Percentiles rank a stretch among this genome's conserved stretches.
Conservation (phyloP, 306 rosid genomes). For the Senna tora region DNA sequence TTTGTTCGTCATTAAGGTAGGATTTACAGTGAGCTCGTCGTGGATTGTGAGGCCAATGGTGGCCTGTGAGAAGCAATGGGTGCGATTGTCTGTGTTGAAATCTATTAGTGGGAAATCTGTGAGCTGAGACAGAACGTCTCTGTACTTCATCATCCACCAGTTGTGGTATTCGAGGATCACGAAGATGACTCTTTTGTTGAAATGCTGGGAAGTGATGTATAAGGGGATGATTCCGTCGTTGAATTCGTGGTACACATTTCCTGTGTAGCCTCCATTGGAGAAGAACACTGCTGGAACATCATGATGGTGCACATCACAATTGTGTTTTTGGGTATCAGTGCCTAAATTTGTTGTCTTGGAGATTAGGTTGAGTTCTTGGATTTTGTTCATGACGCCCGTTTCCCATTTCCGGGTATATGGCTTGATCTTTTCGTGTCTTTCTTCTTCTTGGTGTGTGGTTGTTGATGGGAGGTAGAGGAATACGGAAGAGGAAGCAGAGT, state of each 20-base stretch:
- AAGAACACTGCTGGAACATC: conserved; percentile 90
- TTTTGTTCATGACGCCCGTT: conserved; percentile 67
- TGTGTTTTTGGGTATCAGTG: neutral
- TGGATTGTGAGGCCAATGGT: conserved; percentile 85
- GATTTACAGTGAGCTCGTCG: conserved; percentile 70
- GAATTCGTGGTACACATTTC: conserved; percentile 93
- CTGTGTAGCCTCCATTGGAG: conserved; percentile 95
- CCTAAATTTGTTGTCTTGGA: conserved; percentile 47
- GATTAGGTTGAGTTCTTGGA: conserved; percentile 67
- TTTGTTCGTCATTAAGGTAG: conserved; percentile 69
- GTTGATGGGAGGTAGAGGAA: conserved; percentile 61
- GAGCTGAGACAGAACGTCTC: conserved; percentile 70
- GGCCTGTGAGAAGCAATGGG: conserved; percentile 86
- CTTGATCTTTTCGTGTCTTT: conserved; percentile 61
- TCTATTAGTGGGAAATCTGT: conserved; percentile 67
- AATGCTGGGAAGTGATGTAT: conserved; percentile 78
- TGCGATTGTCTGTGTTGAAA: conserved; percentile 59
- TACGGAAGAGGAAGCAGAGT: conserved; percentile 67
- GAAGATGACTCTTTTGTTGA: conserved; percentile 81
- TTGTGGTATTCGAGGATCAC: conserved; percentile 84
- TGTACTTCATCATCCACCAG: conserved; percentile 91
- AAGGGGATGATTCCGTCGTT: conserved; percentile 89
- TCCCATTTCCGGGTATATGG: conserved; percentile 98
- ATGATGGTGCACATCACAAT: conserved; percentile 82
- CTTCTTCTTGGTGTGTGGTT: conserved; percentile 34